A percentile compares a stretch with the other conserved stretches of the same genome.
Conservation (phyloP, 2,329 filamentous ascomycete species). For the Massarina eburnea region DNA sequence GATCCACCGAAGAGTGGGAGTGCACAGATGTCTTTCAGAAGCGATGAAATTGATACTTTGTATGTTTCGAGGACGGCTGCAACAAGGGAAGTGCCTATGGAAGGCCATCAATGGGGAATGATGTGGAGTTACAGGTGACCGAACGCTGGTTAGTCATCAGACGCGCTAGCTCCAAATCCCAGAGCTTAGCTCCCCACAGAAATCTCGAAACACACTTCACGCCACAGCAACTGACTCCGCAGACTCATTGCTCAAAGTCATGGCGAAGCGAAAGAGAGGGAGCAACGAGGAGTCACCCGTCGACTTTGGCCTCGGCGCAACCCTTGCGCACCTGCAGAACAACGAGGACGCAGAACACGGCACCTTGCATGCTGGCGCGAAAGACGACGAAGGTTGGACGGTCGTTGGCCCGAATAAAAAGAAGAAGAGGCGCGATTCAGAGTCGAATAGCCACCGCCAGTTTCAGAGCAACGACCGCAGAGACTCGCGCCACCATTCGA, state of each 20-base stretch:
- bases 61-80: too few relatives aligned
- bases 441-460: background rate
- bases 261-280: conserved; percentile 36
- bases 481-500: background rate
- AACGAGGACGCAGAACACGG: conserved; percentile 15
- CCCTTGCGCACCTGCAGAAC: conserved; percentile 28
- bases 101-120: too few relatives aligned
- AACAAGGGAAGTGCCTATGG: too few relatives aligned
- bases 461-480: conserved; percentile 7
- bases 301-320: conserved; percentile 32
- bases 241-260: conserved; percentile 6
- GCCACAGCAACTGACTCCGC: background rate
- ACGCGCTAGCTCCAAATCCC: too few relatives aligned
- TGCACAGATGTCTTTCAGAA: too few relatives aligned
- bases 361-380: conserved; percentile 9
- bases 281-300: conserved; percentile 16
- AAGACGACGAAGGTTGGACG: conserved; percentile 32
- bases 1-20: too few relatives aligned
- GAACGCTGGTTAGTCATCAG: too few relatives aligned
- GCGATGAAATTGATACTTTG: too few relatives aligned
- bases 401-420: conserved; percentile 28
- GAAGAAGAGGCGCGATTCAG: conserved; percentile 20
- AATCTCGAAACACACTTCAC: background rate
- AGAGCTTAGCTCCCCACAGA: too few relatives aligned
- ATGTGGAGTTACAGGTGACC: too few relatives aligned